These are phyloP conservation scores for Flaveria ramosissima DNA, from an alignment of 129 eudicot genomes.

Conservation along the genomic window DNA sequence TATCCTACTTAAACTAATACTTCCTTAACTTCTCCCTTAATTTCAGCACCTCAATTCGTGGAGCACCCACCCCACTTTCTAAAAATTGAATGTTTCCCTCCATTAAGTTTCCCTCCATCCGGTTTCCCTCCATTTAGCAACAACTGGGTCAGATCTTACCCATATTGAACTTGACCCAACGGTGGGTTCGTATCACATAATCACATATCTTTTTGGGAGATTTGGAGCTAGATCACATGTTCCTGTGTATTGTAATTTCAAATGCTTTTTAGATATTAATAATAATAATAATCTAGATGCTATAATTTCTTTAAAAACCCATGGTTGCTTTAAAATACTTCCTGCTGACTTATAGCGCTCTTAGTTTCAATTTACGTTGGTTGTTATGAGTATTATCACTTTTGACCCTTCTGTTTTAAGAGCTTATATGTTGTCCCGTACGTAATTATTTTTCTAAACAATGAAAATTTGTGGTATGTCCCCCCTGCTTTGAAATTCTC, in stretches of 20 bases:
- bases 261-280: background rate
- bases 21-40: too few species aligned
- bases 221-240: conserved; percentile 11
- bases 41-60: too few species aligned
- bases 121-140: too few species aligned
- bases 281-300: background rate
- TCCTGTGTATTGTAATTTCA: conserved; percentile 2
- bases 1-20: too few species aligned
- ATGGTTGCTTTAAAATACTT: conserved; percentile 2
- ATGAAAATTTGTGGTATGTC: background rate
- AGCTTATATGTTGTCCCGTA: conserved; percentile 2
- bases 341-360: background rate
- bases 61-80: too few species aligned
- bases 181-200: too few species aligned
- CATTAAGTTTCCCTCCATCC: too few species aligned
- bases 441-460: conserved; percentile 5
- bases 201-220: conserved; percentile 5
- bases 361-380: background rate
- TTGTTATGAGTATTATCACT: background rate
- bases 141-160: too few species aligned
- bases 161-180: too few species aligned
- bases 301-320: conserved; percentile 17
- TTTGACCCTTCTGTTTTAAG: conserved; percentile 1
- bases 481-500: background rate
- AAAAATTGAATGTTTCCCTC: too few species aligned